These are phyloP conservation scores for Leccinum pallidistipes DNA, from an alignment of 1,284 basidiomycete species.

Conservation along the genomic window DNA sequence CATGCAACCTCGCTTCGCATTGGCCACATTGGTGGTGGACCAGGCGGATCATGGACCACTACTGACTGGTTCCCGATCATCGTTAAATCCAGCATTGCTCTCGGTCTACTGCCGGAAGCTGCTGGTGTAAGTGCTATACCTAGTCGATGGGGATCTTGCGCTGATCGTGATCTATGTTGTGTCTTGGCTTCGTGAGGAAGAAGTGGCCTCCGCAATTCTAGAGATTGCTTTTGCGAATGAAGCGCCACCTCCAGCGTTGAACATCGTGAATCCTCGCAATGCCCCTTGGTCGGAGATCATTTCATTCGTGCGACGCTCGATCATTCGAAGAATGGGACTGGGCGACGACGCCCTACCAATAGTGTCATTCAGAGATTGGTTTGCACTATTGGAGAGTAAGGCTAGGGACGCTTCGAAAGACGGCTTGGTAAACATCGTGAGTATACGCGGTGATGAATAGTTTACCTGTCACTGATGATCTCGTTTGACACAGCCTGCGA, in stretches of 20 bases:
- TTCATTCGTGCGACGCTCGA: not conserved
- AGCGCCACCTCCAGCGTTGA: not conserved
- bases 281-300: not conserved
- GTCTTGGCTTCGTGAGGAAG: not conserved
- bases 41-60: slow-evolving; percentile 6
- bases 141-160: not conserved
- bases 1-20: slow-evolving; percentile 22
- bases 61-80: slow-evolving; percentile 28
- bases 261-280: not conserved
- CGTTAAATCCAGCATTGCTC: slow-evolving; percentile 27
- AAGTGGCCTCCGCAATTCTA: not conserved
- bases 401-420: not conserved
- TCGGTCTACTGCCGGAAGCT: slow-evolving; percentile 21
- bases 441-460: too few relatives aligned
- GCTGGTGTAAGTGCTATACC: slow-evolving; percentile 19
- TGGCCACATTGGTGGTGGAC: slow-evolving; percentile 31
- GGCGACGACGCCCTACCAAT: not conserved
- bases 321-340: not conserved
- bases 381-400: not conserved
- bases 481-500: not conserved
- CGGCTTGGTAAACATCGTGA: not conserved
- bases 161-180: not conserved
- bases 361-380: not conserved
- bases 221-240: not conserved
- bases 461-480: not conserved